Percentiles rank a stretch among this genome's conserved stretches.
Conservation (phyloP, 2,329 filamentous ascomycete genomes). For the Aspergillus nomiae region DNA sequence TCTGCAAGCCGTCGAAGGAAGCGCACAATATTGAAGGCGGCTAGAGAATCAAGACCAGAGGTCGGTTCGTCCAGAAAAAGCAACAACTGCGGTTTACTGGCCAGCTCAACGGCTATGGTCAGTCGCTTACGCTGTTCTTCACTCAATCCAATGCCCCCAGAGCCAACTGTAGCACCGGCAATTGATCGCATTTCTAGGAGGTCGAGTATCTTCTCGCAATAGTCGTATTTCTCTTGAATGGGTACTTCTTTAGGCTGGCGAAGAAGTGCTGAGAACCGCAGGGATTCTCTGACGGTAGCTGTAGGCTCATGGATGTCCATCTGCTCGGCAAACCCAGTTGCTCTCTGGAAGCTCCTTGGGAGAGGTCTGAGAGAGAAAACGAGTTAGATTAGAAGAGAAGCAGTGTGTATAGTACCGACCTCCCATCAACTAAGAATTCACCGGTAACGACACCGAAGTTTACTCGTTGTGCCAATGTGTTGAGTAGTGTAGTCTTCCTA, state of each 20-base stretch:
- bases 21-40: conserved; percentile 65
- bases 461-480: conserved; percentile 49
- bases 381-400: not conserved
- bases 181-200: conserved; percentile 69
- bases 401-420: conserved; percentile 26
- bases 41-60: conserved; percentile 67
- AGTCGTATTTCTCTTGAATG: conserved; percentile 64
- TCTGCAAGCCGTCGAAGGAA: conserved; percentile 64
- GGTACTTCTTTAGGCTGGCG: conserved; percentile 62
- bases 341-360: conserved; percentile 54
- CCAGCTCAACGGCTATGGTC: conserved; percentile 64
- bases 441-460: conserved; percentile 49
- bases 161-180: conserved; percentile 66
- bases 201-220: conserved; percentile 69
- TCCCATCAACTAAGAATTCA: conserved; percentile 49
- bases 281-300: conserved; percentile 66
- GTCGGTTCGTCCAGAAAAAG: conserved; percentile 67
- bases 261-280: conserved; percentile 66
- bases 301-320: conserved; percentile 69
- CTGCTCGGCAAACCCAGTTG: conserved; percentile 61
- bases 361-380: conserved; percentile 33
- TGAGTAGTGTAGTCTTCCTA: conserved; percentile 54
- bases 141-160: conserved; percentile 61
- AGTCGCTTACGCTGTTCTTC: conserved; percentile 69
- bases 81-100: conserved; percentile 62